These are phyloP conservation scores for Polyrhizophydium stewartii DNA, from an alignment of 371 early-diverging fungal species.

Conservation along the genomic window DNA sequence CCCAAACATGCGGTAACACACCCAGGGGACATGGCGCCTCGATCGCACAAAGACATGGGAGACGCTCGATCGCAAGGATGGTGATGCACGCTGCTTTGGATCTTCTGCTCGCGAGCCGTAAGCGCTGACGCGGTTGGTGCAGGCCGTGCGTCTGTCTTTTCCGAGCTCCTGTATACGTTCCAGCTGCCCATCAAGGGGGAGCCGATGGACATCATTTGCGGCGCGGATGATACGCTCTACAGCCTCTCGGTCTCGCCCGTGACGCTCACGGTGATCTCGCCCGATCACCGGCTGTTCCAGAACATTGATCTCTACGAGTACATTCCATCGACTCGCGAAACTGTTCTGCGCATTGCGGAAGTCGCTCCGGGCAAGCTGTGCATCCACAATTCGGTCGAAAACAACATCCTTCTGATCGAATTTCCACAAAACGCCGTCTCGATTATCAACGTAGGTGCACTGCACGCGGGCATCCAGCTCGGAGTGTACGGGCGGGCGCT, in stretches of 20 bases:
- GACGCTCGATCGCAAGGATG: not conserved
- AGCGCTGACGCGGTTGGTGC: too few relatives aligned
- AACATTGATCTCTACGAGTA: conserved; percentile 75
- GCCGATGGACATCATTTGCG: conserved; percentile 58
- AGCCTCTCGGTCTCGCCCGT: conserved; percentile 67
- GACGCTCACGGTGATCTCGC: conserved; percentile 60
- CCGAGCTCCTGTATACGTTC: conserved; percentile 68
- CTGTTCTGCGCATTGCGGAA: conserved; percentile 24
- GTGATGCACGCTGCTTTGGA: not conserved
- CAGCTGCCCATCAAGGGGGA: conserved; percentile 69
- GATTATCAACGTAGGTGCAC: not conserved
- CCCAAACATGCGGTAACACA: conserved; percentile 35
- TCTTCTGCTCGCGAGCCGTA: too few relatives aligned
- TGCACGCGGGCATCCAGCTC: not conserved
- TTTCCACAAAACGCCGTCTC: conserved; percentile 17
- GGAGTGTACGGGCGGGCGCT: not conserved
- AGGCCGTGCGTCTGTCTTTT: conserved; percentile 55
- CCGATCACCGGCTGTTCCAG: conserved; percentile 48
- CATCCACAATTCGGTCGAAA: conserved; percentile 66
- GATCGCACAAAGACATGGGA: not conserved
- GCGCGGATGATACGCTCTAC: conserved; percentile 41
- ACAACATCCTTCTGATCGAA: conserved; percentile 61
- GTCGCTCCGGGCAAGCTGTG: conserved; percentile 44
- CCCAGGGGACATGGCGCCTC: not conserved
- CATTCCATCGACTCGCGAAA: conserved; percentile 7